Conservation (phyloP, 495 filamentous ascomycete genomes). For the Penicillium fimorum region DNA sequence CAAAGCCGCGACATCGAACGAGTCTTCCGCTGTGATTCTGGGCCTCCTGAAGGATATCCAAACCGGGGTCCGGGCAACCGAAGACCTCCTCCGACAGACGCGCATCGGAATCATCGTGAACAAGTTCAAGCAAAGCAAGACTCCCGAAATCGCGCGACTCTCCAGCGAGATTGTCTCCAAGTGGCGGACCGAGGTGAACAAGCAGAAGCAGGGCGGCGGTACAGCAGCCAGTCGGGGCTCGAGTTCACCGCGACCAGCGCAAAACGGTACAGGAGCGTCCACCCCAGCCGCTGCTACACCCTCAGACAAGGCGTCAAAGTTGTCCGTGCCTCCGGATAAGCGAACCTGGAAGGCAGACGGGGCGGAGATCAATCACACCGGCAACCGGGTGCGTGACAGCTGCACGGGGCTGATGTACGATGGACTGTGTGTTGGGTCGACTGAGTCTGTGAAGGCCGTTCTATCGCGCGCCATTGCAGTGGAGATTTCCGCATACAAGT, state of each 20-base stretch:
- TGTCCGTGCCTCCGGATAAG: conserved; percentile 72
- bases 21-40: conserved; percentile 63
- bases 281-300: conserved; percentile 42
- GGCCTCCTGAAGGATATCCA: conserved; percentile 73
- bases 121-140: conserved; percentile 69
- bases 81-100: conserved; percentile 81
- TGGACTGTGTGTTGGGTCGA: conserved; percentile 46
- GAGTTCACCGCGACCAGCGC: conserved; percentile 40
- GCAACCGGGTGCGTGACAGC: conserved; percentile 69
- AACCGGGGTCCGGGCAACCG: conserved; percentile 74
- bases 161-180: conserved; percentile 79
- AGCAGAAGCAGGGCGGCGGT: conserved; percentile 58
- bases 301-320: conserved; percentile 51
- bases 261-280: conserved; percentile 41
- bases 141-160: conserved; percentile 71
- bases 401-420: conserved; percentile 93
- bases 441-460: conserved; percentile 52
- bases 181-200: conserved; percentile 81
- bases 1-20: conserved; percentile 70
- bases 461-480: conserved; percentile 67
- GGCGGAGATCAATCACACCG: conserved; percentile 67
- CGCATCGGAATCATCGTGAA: conserved; percentile 88
- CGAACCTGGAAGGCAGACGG: conserved; percentile 77
- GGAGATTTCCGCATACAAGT: conserved; percentile 67
- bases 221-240: conserved; percentile 43